phyloP scores from a whole-genome alignment of 345 rosid species.

The Rhodomyrtus tomentosa region DNA sequence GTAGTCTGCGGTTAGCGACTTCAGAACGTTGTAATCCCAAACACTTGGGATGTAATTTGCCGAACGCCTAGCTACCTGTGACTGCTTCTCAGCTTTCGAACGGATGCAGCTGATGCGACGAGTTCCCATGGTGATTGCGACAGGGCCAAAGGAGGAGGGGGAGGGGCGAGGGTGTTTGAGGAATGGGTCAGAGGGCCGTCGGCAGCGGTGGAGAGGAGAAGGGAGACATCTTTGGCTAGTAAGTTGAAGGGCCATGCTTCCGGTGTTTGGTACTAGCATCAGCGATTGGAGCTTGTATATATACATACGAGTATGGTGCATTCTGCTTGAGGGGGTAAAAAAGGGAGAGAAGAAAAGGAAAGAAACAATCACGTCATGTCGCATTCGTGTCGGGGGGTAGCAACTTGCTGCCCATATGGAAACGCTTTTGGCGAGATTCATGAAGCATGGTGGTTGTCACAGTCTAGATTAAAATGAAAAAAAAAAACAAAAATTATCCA shows the following conservation, averaged over 20 bases:
- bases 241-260: neutral
- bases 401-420: neutral
- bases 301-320: neutral
- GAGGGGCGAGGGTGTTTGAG: neutral
- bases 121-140: neutral
- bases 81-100: neutral
- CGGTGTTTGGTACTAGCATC: neutral
- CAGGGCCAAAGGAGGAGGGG: neutral
- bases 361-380: neutral
- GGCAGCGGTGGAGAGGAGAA: neutral
- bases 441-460: neutral
- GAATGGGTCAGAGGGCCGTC: neutral
- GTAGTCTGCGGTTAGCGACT: neutral
- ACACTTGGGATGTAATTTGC: slow-evolving; percentile 6
- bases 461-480: neutral
- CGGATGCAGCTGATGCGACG: neutral
- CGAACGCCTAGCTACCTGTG: neutral
- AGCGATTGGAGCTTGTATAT: neutral
- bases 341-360: neutral
- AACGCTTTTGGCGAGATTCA: neutral
- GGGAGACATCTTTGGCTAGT: neutral
- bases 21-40: neutral
- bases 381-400: neutral
- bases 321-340: neutral
- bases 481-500: no score